These are phyloP conservation scores for Pilatotrama ljubarskyi DNA, from an alignment of 768 basidiomycete genomes.

Conservation along the genomic window DNA sequence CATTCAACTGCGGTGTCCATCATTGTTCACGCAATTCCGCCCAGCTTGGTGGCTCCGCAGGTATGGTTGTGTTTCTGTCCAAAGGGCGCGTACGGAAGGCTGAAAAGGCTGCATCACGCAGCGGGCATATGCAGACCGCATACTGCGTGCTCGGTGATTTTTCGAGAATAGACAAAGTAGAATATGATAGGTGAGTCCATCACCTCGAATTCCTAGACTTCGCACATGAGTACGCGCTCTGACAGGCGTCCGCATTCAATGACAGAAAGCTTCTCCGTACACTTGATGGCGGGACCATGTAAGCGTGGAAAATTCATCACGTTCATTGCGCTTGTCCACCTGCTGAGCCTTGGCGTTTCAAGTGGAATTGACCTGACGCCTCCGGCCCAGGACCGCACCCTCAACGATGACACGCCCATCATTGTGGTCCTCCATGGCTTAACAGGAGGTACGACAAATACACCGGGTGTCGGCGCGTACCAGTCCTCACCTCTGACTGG, in stretches of 20 bases:
- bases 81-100: too few species aligned
- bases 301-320: constrained; percentile 22
- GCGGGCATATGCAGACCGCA: constrained; percentile 65
- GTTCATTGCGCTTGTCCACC: neutral
- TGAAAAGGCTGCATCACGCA: constrained; percentile 22
- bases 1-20: constrained; percentile 30
- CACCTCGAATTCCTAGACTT: neutral
- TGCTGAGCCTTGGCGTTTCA: constrained; percentile 1
- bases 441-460: constrained; percentile 40
- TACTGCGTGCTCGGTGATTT: constrained; percentile 64
- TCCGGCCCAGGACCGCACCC: constrained; percentile 27
- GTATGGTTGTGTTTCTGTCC: constrained; percentile 7
- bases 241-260: neutral
- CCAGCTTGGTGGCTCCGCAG: constrained; percentile 35
- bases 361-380: constrained; percentile 73
- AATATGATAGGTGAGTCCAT: constrained; percentile 51
- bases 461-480: neutral
- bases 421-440: constrained; percentile 55
- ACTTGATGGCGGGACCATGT: constrained; percentile 68
- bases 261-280: constrained; percentile 50
- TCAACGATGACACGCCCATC: constrained; percentile 47
- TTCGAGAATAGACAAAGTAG: constrained; percentile 52
- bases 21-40: constrained; percentile 28
- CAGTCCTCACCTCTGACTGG: constrained; percentile 4
- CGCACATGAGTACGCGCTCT: neutral